phyloP scores from a whole-genome alignment of 164 flowering plant genomes.

The Piper betle region DNA sequence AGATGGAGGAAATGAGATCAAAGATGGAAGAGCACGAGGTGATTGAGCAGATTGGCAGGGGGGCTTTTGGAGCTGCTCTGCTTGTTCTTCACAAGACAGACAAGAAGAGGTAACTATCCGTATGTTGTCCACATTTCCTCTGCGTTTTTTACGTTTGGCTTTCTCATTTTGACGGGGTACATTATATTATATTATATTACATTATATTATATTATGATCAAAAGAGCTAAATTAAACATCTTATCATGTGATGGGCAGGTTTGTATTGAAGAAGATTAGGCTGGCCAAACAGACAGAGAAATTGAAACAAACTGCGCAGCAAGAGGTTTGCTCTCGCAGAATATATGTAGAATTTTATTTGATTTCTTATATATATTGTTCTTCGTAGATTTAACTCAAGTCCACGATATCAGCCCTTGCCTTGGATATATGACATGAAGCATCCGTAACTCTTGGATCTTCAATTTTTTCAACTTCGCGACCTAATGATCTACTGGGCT shows the following conservation, averaged over 20 bases:
- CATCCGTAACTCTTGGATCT: too few relatives aligned
- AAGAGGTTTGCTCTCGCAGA: slow-evolving; percentile 61
- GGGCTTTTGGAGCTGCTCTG: slow-evolving; percentile 66
- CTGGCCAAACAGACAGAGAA: slow-evolving; percentile 80
- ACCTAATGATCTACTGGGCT: too few relatives aligned
- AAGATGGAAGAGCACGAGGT: slow-evolving; percentile 73
- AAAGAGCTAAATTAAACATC: background rate
- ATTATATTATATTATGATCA: background rate
- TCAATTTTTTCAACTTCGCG: too few relatives aligned
- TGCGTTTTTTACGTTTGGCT: background rate
- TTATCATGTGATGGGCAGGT: slow-evolving; percentile 25
- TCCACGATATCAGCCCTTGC: too few relatives aligned
- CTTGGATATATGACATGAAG: too few relatives aligned
- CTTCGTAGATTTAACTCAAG: too few relatives aligned
- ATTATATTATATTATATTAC: too few relatives aligned
- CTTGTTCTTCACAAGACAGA: slow-evolving; percentile 59
- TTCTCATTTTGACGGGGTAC: too few relatives aligned
- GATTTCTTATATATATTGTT: too few relatives aligned
- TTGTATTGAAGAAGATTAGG: slow-evolving; percentile 77
- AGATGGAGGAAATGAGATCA: slow-evolving; percentile 37
- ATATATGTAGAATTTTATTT: too few relatives aligned
- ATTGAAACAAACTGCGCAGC: slow-evolving; percentile 71
- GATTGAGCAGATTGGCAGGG: slow-evolving; percentile 85
- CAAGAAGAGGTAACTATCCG: slow-evolving; percentile 34
- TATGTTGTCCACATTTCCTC: background rate